Base-by-base conservation (phyloP, 768 basidiomycete genomes). In the Macrocybe gigantea region DNA sequence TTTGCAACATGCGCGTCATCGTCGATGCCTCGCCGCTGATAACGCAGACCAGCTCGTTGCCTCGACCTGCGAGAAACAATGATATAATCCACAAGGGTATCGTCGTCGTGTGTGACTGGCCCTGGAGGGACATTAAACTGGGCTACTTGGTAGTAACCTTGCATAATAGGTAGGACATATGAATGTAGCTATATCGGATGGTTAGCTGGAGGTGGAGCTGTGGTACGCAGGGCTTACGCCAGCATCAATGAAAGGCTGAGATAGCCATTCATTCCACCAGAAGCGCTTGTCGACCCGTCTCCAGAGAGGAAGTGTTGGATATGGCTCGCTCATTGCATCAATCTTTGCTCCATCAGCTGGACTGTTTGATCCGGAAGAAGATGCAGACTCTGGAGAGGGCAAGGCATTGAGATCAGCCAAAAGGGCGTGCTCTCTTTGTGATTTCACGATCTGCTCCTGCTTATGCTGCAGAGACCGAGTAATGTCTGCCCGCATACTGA, bases 241-340 rank as follows among this genome's bases (percentile, higher is more conserved):
- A 39, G 85, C 84, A 51, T 97, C 91, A 35, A 92, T 71, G 54
- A 99, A 86, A 2, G 89, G 84, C 54, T 85, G 85, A 29, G 80
- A 75, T 49, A 98, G 74, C 75, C 82, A 83, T 57, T 93, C 89
- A 59, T 98, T 99, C 92, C 93, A 98, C 88, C 93, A 98, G 63
- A 91, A 98, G 38, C 88, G 84, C 41, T 78, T 76, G 56, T 97
- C 91, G 1, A 93, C 89, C 9, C 93, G 74, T 29, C 93, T 77
- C 93, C 95, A 97, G 3, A 97, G 74, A 0, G 96, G 94, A 10
- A 94, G 73, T 0, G 80, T 81, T 0, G 85, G 70, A 51, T 79
- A 74, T 0, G 92, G 90, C 61, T 96, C 93, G 9, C 73, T 71
- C 43, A 86, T 65, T 3, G 74, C 68, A 49, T 81, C 74, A 7